These are phyloP conservation scores for Quaeritorhiza haematococci DNA, from an alignment of 371 early-diverging fungal species.

Conservation along the genomic window DNA sequence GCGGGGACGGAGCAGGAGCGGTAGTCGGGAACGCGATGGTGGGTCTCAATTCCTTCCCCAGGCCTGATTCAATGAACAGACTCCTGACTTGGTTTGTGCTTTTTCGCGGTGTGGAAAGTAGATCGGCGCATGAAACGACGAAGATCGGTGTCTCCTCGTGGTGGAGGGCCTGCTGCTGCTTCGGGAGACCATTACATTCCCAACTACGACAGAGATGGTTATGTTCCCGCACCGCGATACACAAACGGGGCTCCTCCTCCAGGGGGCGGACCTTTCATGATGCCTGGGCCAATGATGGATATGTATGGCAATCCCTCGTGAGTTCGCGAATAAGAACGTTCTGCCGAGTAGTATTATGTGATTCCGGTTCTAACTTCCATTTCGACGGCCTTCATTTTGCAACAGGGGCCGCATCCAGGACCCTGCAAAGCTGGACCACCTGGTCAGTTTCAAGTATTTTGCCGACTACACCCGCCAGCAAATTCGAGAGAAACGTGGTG, in stretches of 20 bases:
- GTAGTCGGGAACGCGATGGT: no score
- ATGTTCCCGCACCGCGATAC: constrained; percentile 62
- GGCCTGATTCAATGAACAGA: no score
- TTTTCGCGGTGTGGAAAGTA: no score
- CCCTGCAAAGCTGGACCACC: constrained; percentile 69
- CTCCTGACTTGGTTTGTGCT: no score
- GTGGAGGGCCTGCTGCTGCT: not conserved
- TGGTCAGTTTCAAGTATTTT: constrained; percentile 74
- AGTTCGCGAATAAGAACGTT: no score
- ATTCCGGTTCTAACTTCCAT: no score
- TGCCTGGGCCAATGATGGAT: no score
- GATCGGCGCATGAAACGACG: constrained; percentile 18
- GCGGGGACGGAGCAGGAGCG: no score
- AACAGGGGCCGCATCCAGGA: constrained; percentile 37
- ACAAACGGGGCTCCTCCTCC: constrained; percentile 15
- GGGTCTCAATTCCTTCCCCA: no score
- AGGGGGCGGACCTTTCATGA: no score
- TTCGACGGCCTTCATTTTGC: not conserved
- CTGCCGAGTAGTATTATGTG: no score
- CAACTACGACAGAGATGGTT: constrained; percentile 77
- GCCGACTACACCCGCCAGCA: constrained; percentile 57
- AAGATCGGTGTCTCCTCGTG: not conserved
- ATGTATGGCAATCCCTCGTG: no score
- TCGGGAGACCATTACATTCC: constrained; percentile 63
- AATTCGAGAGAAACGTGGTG: constrained; percentile 13